These are phyloP conservation scores for Kalaharituber pfeilii DNA, from an alignment of 2,329 filamentous ascomycete species.

Conservation along the genomic window DNA sequence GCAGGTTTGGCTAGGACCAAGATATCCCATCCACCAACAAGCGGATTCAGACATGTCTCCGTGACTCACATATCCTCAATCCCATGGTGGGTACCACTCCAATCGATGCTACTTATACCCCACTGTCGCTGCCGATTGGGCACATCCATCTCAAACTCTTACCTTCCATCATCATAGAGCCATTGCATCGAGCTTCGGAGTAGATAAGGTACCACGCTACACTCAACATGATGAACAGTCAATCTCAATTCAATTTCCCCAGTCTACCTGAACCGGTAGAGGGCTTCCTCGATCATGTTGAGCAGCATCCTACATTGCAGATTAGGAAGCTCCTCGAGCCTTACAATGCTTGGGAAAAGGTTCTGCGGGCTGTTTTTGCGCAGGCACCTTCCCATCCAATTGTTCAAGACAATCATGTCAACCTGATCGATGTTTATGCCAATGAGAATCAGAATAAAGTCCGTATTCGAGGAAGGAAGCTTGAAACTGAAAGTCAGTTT, in stretches of 20 bases:
- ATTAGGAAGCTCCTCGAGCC: conserved; percentile 45
- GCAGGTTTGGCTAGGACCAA: too few relatives aligned
- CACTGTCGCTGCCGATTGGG: too few relatives aligned
- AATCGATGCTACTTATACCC: too few relatives aligned
- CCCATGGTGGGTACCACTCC: too few relatives aligned
- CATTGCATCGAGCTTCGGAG: too few relatives aligned
- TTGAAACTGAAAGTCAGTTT: conserved; percentile 39
- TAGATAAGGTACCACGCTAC: too few relatives aligned
- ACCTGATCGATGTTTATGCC: conserved; percentile 49
- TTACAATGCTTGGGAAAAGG: conserved; percentile 49
- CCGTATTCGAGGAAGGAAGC: conserved; percentile 44
- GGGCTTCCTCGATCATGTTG: conserved; percentile 37
- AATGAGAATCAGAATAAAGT: conserved; percentile 36
- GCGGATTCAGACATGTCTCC: too few relatives aligned
- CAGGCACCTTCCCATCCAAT: conserved; percentile 45
- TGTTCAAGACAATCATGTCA: conserved; percentile 38
- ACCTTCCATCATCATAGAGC: too few relatives aligned
- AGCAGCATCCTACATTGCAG: conserved; percentile 35
- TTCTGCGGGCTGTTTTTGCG: conserved; percentile 49
- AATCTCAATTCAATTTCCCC: conserved; percentile 8
- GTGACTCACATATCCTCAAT: too few relatives aligned
- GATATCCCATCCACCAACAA: too few relatives aligned
- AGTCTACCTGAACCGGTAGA: conserved; percentile 15
- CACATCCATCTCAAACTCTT: too few relatives aligned
- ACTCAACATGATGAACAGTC: neutral